Evolutionary conservation across 164 flowering plant species (phyloP), one percentile per base, ranked within the genome.

Genomic region (Magnolia sinica): DNA sequence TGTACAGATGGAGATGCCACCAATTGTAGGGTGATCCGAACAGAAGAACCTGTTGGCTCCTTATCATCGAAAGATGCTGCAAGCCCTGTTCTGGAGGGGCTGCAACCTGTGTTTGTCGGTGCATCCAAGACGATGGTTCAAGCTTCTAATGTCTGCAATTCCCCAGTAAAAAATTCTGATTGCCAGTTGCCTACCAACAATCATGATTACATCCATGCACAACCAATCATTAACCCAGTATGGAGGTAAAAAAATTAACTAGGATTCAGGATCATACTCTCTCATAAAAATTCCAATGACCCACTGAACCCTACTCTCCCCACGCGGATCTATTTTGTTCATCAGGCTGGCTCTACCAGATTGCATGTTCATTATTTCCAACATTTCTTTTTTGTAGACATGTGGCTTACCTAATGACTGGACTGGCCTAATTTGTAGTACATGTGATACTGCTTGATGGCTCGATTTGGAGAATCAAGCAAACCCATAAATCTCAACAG

Each of bases 161-260:
- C 18, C 24, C 66, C 65, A 49, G 14, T 31, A 4, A 14, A n/a
- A 16, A 31, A 16, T 71, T 64, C 27, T 55, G 13, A 55, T 10
- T 16, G 11, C 49, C 23, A 70, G 27, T 64, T 27, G 50, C 72
- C 65, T 31, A 63, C 52, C 4, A 4, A 22, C 29, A 76, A 69
- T 22, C 4, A 19, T 58, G 9, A 4, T 74, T 74, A 65, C 78
- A 76, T 55, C 65, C 69, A 65, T 78, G 81, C 86, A 52, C 82
- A 76, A 19, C 92, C 94, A 37, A 77, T 89, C 16, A 20, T 76
- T 64, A 79, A 86, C 58, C 88, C 92, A 4, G 31, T 81, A 23
- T 89, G 92, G 92, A 85, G 88, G 94, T 88, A 73, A 63, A 77
- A 50, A 64, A 14, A 49, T 13, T 19, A 65, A 11, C 61, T 20